Conservation (phyloP, 768 basidiomycete genomes). For the Boletus vinaceobasis region DNA sequence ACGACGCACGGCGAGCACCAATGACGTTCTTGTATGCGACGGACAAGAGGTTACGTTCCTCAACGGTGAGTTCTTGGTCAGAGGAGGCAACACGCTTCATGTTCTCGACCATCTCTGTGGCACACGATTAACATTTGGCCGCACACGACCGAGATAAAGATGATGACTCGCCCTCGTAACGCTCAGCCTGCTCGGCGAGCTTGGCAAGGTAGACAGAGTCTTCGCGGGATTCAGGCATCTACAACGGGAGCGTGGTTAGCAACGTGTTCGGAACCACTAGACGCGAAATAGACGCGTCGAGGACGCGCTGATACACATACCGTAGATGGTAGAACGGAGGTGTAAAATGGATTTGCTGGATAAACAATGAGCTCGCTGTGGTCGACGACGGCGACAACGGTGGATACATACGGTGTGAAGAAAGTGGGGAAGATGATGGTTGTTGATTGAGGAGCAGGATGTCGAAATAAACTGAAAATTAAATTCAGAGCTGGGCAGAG, state of each 20-base stretch:
- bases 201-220: slow-evolving; percentile 99
- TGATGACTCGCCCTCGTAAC: slow-evolving; percentile 78
- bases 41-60: slow-evolving; percentile 96
- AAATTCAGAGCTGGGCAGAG: slow-evolving; percentile 74
- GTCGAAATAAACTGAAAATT: slow-evolving; percentile 53
- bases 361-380: slow-evolving; percentile 36
- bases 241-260: slow-evolving; percentile 9
- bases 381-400: slow-evolving; percentile 29
- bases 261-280: slow-evolving; percentile 11
- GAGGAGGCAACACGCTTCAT: slow-evolving; percentile 99
- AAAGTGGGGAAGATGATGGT: slow-evolving; percentile 43
- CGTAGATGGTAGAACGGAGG: slow-evolving; percentile 30
- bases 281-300: slow-evolving; percentile 35
- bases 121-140: slow-evolving; percentile 9
- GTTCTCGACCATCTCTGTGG: slow-evolving; percentile 94
- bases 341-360: slow-evolving; percentile 11
- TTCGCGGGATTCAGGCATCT: slow-evolving; percentile 86
- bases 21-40: slow-evolving; percentile 99
- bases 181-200: slow-evolving; percentile 99
- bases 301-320: slow-evolving; percentile 42
- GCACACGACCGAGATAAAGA: slow-evolving; percentile 8
- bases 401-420: slow-evolving; percentile 42
- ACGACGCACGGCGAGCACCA: slow-evolving; percentile 95
- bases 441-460: slow-evolving; percentile 41
- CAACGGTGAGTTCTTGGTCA: slow-evolving; percentile 96